phyloP scores from a whole-genome alignment of 176 grass and related monocot species.

The Pontederia paniculata region DNA sequence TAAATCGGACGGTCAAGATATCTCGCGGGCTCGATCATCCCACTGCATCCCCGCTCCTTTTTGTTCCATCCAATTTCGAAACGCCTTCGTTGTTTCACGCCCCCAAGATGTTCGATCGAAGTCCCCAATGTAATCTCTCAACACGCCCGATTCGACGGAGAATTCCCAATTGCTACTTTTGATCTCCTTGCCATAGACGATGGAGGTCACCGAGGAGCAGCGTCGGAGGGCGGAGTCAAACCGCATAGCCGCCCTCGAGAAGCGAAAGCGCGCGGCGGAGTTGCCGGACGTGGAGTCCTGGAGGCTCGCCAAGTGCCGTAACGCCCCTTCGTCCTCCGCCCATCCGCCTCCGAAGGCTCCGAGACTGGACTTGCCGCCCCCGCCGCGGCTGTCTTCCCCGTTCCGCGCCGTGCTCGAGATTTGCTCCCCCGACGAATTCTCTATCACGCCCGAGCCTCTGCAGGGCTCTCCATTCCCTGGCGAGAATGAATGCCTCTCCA shows the following conservation, averaged over 20 bases:
- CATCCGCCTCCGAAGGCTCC: neutral
- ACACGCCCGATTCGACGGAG: neutral
- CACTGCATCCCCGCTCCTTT: too few species aligned
- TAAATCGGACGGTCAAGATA: too few species aligned
- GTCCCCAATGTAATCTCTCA: neutral
- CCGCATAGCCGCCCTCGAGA: conserved; percentile 69
- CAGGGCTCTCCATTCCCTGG: conserved; percentile 49
- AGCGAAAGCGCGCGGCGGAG: conserved; percentile 47
- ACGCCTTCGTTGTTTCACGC: neutral
- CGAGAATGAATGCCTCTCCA: conserved; percentile 41
- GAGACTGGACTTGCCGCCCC: neutral
- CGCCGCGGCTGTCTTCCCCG: conserved; percentile 1
- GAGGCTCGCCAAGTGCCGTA: conserved; percentile 55
- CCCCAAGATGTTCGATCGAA: neutral
- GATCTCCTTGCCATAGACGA: neutral
- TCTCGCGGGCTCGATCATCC: too few species aligned
- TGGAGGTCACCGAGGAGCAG: conserved; percentile 77
- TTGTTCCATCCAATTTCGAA: too few species aligned
- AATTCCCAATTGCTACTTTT: neutral
- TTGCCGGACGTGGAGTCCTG: conserved; percentile 12
- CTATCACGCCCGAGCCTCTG: conserved; percentile 36
- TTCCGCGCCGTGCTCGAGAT: conserved; percentile 65
- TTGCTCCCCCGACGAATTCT: conserved; percentile 76
- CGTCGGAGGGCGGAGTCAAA: conserved; percentile 61
- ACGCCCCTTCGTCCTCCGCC: conserved; percentile 5